Evolutionary conservation across 163 green algal genomes (phyloP), one percentile per base, ranked within the genome.

Genomic region (Scenedesmus sp.): DNA sequence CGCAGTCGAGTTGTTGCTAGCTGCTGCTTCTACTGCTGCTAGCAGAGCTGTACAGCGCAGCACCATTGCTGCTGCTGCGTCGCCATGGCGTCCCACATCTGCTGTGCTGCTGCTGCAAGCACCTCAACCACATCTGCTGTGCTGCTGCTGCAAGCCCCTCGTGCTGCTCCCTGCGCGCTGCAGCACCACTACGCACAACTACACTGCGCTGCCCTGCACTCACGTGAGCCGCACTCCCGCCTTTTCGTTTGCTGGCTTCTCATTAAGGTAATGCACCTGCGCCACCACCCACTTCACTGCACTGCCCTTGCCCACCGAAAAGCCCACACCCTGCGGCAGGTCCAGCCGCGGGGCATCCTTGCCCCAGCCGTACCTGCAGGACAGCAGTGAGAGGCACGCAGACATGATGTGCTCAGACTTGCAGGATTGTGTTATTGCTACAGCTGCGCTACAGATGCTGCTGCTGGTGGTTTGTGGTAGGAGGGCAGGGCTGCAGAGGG

Each of bases 281-380:
- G 97, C 93, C 20, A 99, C 97, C 0, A 98, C 81, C 74, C 94
- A 93, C 4, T 83, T 60, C 34, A 98, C 96, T n/a, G 90, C 91
- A 23, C 94, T 96, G 62, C 91, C 89, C 1, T 90, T 87, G 64
- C 97, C 97, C 26, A 99, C 95, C 20, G 88, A 93, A 90, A 97
- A 98, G n/a, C 95, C 97, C 1, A 96, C 94, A 0, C 96, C 96
- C 16, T 95, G 26, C 0, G 97, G 97, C 16, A 98, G 89, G 3
- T 86, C 55, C 88, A 98, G 92, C n/a, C 94, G 77, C 0, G 94
- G 94, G 0, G 97, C 97, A 64, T 98, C 96, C 62, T 95, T 95
- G 64, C 95, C 97, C 97, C 97, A 99, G 52, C 97, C 97, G 88
- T 98, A 99, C 84, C 90, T 93, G 90, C 73, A 84, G 34, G 59